Evolutionary conservation across 2,329 filamentous ascomycete genomes (phyloP).

Genomic region (Cytospora chrysosperma): DNA sequence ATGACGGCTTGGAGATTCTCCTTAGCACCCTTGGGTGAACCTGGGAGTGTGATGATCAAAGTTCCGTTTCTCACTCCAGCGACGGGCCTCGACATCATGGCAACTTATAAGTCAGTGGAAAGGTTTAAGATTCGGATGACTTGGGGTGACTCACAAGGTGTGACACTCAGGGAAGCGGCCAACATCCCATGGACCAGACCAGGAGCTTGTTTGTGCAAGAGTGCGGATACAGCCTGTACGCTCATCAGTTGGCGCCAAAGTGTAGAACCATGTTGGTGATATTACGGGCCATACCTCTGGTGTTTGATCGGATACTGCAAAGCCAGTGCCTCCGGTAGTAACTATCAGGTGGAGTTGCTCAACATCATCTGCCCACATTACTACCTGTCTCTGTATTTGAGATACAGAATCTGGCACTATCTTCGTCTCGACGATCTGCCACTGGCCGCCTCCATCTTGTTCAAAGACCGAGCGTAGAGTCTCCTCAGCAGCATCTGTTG

Average conservation of each 20-base stretch:
- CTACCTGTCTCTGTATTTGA: slow-evolving; percentile 73
- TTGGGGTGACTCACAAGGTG: slow-evolving; percentile 68
- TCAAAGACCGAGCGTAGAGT: slow-evolving; percentile 69
- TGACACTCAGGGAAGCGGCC: slow-evolving; percentile 76
- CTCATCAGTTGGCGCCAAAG: slow-evolving; percentile 3
- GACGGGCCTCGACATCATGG: slow-evolving; percentile 92
- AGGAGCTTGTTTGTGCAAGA: slow-evolving; percentile 82
- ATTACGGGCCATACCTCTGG: slow-evolving; percentile 66
- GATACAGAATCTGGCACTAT: slow-evolving; percentile 78
- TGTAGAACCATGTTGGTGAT: no score
- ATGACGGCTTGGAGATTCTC: slow-evolving; percentile 90
- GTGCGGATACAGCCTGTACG: slow-evolving; percentile 67
- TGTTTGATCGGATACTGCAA: slow-evolving; percentile 79
- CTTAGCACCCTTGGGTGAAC: slow-evolving; percentile 90
- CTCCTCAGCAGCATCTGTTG: slow-evolving; percentile 71
- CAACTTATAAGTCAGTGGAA: slow-evolving; percentile 59
- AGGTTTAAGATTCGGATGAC: not conserved
- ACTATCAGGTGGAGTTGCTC: slow-evolving; percentile 72
- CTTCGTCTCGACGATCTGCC: slow-evolving; percentile 65
- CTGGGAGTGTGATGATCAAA: slow-evolving; percentile 84
- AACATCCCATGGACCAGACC: slow-evolving; percentile 97
- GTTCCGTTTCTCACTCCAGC: slow-evolving; percentile 82
- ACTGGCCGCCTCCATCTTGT: slow-evolving; percentile 65
- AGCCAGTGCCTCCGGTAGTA: slow-evolving; percentile 91
- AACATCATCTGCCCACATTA: slow-evolving; percentile 66